A percentile compares a stretch with the other conserved stretches of the same genome.
Evolutionary conservation across 2,329 filamentous ascomycete species (phyloP).

Genomic region (Nigrospora sphaerica): DNA sequence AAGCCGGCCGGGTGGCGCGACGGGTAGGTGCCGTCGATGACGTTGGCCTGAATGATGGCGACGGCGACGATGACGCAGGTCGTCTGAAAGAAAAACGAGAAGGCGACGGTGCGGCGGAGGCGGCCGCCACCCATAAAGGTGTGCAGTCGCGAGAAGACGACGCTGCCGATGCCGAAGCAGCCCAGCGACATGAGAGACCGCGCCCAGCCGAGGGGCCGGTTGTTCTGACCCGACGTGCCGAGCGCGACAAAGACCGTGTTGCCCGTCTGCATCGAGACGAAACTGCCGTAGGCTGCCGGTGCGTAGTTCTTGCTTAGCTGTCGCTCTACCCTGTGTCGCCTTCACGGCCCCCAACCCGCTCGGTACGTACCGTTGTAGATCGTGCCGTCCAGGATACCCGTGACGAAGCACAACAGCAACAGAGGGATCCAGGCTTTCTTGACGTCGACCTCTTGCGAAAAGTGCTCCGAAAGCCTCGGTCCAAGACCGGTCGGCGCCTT

Average conservation of each 20-base stretch:
- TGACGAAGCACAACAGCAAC: conserved; percentile 9
- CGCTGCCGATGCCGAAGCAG: conserved; percentile 31
- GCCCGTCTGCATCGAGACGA: conserved; percentile 33
- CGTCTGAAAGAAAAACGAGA: conserved; percentile 19
- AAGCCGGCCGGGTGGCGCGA: conserved; percentile 13
- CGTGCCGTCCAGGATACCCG: conserved; percentile 9
- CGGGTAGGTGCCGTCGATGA: conserved; percentile 20
- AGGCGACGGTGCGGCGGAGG: conserved; percentile 16
- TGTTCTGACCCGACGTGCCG: conserved; percentile 29
- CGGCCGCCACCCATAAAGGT: conserved; percentile 16
- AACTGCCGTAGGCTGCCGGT: conserved; percentile 29
- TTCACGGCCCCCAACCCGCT: background rate
- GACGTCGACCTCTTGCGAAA: conserved; percentile 3
- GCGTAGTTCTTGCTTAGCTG: background rate
- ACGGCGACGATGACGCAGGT: conserved; percentile 16
- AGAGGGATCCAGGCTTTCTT: conserved; percentile 6
- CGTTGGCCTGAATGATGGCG: conserved; percentile 17
- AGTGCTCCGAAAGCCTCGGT: background rate
- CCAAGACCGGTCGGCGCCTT: background rate
- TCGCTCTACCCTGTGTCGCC: background rate
- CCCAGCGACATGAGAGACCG: conserved; percentile 33
- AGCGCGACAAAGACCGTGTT: conserved; percentile 34
- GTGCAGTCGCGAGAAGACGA: conserved; percentile 28
- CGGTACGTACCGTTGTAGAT: conserved; percentile 9
- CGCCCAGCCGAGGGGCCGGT: conserved; percentile 31